Evolutionary conservation across 108 stramenopile genomes (phyloP).

Genomic region (Mediolabrus comicus): DNA sequence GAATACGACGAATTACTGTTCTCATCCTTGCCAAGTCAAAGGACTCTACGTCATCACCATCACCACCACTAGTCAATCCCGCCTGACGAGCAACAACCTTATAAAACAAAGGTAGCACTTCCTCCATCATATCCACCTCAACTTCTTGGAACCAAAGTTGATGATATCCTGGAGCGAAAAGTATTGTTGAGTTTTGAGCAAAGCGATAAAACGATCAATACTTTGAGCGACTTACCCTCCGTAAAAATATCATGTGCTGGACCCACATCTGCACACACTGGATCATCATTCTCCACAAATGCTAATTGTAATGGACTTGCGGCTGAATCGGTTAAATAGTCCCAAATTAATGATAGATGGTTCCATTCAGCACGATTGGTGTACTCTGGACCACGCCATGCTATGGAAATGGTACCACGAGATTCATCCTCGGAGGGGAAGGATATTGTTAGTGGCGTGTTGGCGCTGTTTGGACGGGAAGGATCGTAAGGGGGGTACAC

Average conservation of each 20-base stretch:
- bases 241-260: slow-evolving; percentile 43
- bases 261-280: slow-evolving; percentile 37
- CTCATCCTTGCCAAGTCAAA: slow-evolving; percentile 40
- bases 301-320: slow-evolving; percentile 42
- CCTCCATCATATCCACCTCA: slow-evolving; percentile 42
- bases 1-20: slow-evolving; percentile 37
- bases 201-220: no score
- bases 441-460: slow-evolving; percentile 12
- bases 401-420: slow-evolving; percentile 37
- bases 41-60: background rate
- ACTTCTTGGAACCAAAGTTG: slow-evolving; percentile 45
- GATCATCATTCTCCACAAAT: slow-evolving; percentile 46
- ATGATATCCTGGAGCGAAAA: no score
- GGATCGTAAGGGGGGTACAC: slow-evolving; percentile 27
- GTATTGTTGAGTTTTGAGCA: no score
- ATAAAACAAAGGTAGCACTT: slow-evolving; percentile 29
- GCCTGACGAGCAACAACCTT: slow-evolving; percentile 25
- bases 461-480: background rate
- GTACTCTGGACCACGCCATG: slow-evolving; percentile 40
- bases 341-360: slow-evolving; percentile 31
- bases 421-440: slow-evolving; percentile 50
- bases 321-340: slow-evolving; percentile 38
- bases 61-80: slow-evolving; percentile 1
- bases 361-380: slow-evolving; percentile 11
- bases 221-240: no score